phyloP scores from a whole-genome alignment of 257 asterid species.

The Prunella vulgaris region DNA sequence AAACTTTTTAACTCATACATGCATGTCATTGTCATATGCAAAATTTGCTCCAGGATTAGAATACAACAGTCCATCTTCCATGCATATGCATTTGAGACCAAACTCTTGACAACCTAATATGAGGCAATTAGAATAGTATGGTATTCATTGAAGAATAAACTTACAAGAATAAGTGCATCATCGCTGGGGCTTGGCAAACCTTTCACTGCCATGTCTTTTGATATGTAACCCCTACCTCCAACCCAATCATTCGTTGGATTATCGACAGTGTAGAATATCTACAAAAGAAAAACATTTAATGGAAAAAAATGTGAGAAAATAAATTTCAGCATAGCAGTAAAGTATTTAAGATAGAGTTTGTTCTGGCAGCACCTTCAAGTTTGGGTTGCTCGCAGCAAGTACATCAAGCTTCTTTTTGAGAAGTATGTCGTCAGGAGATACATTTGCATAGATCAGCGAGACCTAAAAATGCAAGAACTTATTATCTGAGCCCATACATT shows the following conservation, averaged over 20 bases:
- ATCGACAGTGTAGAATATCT: constrained; percentile 92
- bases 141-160: constrained; percentile 30
- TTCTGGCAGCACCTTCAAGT: constrained; percentile 61
- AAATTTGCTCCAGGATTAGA: not conserved
- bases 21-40: not conserved
- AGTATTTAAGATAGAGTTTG: not conserved
- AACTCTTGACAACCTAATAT: not conserved
- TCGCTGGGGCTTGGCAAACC: constrained; percentile 87
- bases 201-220: constrained; percentile 78
- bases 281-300: constrained; percentile 14
- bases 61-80: not conserved
- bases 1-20: not conserved
- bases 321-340: not conserved
- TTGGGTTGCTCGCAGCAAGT: constrained; percentile 76
- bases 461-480: constrained; percentile 42
- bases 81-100: constrained; percentile 5
- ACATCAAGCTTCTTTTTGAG: constrained; percentile 90
- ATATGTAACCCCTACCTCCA: constrained; percentile 80
- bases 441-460: constrained; percentile 80
- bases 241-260: constrained; percentile 79
- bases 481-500: constrained; percentile 8
- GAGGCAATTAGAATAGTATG: not conserved
- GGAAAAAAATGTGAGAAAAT: not conserved
- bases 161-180: constrained; percentile 82
- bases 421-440: constrained; percentile 96